Base-by-base conservation (phyloP, 2,329 filamentous ascomycete genomes). In the Cercospora sp. region DNA sequence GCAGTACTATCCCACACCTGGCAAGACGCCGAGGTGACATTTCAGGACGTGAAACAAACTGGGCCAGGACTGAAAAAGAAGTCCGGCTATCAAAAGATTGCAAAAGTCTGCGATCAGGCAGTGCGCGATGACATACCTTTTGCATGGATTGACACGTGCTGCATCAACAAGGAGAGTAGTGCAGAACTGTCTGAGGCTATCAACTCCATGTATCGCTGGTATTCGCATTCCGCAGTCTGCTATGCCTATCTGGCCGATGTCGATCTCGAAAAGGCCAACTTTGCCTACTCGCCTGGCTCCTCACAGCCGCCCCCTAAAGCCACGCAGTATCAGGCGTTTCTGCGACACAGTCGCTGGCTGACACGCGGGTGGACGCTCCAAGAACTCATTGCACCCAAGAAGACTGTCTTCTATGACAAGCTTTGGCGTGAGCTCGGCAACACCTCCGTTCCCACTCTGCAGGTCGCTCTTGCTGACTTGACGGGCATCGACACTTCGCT, bases 191-290 rank as follows among this genome's bases (percentile, higher is more conserved):
- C 64, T 62, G 77, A 71, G 51, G 67, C 69, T 13, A 71, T 73
- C 53, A 71, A 69, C n/a, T 72, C 70, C 16, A 73, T 73, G 72
- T 72, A 60, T 36, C 61, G 60, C 42, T 73, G 72, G 72, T 72
- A 72, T 45, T 23, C 63, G 10, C 30, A 68, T 36, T 67, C 72
- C 5, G 36, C 40, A 8, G 45, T 64, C 20, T 73, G 72, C 59
- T 73, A 73, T 53, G 72, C 67, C 23, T 69, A 71, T 51, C 63
- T 73, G 7, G 42, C 60, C 5, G 70, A 72, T 59, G 61, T 73
- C 6, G 42, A 65, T 51, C 16, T 36, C 23, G 30, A 18, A 2
- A 30, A 18, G 3, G 40, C 40, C 2, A 48, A 48, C 12, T 45
- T 62, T 7, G 2, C 40, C 6, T 51, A 45, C 36, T 30, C 33